Evolutionary conservation across 2,329 filamentous ascomycete genomes (phyloP), one percentile per base, ranked within the genome.

Genomic region (Salinomyces thailandicus): DNA sequence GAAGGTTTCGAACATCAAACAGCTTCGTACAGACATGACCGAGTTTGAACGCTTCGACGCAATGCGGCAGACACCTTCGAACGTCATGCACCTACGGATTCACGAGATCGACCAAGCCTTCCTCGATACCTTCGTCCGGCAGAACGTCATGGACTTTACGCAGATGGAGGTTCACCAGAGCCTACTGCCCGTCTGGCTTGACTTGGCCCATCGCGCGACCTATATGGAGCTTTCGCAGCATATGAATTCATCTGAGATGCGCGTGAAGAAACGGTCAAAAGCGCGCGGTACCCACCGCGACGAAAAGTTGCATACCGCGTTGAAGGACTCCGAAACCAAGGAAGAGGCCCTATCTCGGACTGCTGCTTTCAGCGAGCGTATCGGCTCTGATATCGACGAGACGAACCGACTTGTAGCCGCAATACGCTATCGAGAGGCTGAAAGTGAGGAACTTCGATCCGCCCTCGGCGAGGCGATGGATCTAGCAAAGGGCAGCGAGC

Each of bases 141-240:
- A 63, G 42, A 63, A 59, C 28, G 36, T 57, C 22, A 48, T 52
- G 42, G 49, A 54, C n/a, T 49, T 48, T 17, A 47, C 46, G 2
- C 60, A 68, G 18, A 68, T 77, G 12, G 47, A 57, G 0, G 64
- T 57, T 28, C 49, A 54, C 1, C 66, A 71, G 18, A 53, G 63
- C 15, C 53, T 73, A 3, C 42, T 63, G 13, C 56, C 67, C 0
- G 51, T 73, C 1, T 43, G 54, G 0, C 58, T 72, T 2, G 60
- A 63, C 5, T 51, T 66, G 1, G 63, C 61, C 0, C 73, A 79
- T 42, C 60, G 61, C 18, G 63, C 63, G 1, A 54, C 71, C 1
- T 79, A 79, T 46, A 57, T 69, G 0, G 72, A 77, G 45, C 55
- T 76, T 0, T 68, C 69, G 4, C 67, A 73, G 37, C 65, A 72